Base-by-base conservation (phyloP, 1,284 basidiomycete species). In the Leccinum subrobustum region DNA sequence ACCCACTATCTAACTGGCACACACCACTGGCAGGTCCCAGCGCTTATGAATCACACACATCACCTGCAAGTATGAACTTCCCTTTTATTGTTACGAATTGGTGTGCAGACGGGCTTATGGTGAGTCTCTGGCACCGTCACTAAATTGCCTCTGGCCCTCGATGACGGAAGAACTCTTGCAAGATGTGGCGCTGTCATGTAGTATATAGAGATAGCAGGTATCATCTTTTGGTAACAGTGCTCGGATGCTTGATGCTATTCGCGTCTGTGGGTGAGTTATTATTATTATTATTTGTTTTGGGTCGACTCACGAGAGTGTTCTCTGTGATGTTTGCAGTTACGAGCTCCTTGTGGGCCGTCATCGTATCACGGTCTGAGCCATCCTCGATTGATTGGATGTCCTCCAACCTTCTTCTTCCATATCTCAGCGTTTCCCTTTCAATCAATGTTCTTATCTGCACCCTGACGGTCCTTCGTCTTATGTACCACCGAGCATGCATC, bases 151-250 rank as follows among this genome's bases (percentile, higher is more conserved):
- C 20, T 29, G 11, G 20, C 16, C 33, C 20, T 48, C 5, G 11
- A 51, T n/a, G 11, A 25, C 27, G 25, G 18, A 39, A 42, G 44
- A 7, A 69, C 48, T 14, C 16, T 47, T 14, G 0, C 29, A 58
- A 78, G 75, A 65, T 76, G 52, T 78, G 76, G 74, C 73, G 75
- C 6, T 70, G 67, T 52, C 65, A 70, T 18, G 69, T 76, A 20
- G 68, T 77, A 23, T 76, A 73, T 56, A 72, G 61, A 58, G 71
- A 74, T 39, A 73, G 73, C 60, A 66, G 6, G 35, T 64, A 70
- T 12, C 61, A 73, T 53, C 1, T 7, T 6, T 2, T 64, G 4
- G 65, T 75, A 18, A 55, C 63, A 11, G 42, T 8, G 14, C 58
- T 71, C 7, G 71, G 71, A 33, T 60, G 47, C 14, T 1, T 73